Conservation (phyloP, 225 moss, liverwort and hornwort species). For the Anthoceros angustus region DNA sequence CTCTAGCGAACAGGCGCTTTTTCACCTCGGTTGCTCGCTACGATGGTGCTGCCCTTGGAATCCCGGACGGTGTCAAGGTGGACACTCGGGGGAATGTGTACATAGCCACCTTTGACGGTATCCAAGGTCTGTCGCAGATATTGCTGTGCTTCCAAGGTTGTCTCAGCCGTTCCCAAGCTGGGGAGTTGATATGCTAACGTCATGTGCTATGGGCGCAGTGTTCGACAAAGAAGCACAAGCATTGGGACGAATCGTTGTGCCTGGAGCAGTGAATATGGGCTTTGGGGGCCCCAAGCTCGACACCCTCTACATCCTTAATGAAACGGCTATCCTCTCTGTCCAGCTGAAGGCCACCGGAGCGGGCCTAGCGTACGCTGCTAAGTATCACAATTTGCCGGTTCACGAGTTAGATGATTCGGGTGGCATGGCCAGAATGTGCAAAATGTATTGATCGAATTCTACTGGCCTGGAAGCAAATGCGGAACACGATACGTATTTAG, state of each 20-base stretch:
- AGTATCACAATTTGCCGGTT: not conserved
- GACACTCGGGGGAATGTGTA: slow-evolving; percentile 40
- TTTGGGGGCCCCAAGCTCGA: slow-evolving; percentile 31
- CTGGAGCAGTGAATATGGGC: slow-evolving; percentile 27
- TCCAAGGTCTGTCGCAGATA: slow-evolving; percentile 21
- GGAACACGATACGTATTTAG: too few species aligned
- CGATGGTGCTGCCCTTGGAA: slow-evolving; percentile 23
- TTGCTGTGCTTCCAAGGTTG: not conserved
- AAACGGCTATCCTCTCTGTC: slow-evolving; percentile 21
- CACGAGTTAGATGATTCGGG: too few species aligned
- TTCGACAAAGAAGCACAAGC: slow-evolving; percentile 23
- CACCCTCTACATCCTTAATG: slow-evolving; percentile 34
- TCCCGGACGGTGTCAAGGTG: slow-evolving; percentile 33
- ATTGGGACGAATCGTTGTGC: slow-evolving; percentile 34
- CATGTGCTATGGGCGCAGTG: slow-evolving; percentile 14
- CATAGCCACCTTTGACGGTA: slow-evolving; percentile 20
- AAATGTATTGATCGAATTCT: not conserved
- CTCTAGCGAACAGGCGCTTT: slow-evolving; percentile 11
- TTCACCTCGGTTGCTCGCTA: slow-evolving; percentile 33
- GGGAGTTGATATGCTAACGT: too few species aligned
- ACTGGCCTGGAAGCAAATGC: too few species aligned
- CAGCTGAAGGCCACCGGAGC: slow-evolving; percentile 26
- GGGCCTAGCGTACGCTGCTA: slow-evolving; percentile 4
- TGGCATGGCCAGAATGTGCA: too few species aligned
- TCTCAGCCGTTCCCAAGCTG: not conserved